Evolutionary conservation across 768 basidiomycete species (phyloP).

Genomic region (Lentinula detonsa): DNA sequence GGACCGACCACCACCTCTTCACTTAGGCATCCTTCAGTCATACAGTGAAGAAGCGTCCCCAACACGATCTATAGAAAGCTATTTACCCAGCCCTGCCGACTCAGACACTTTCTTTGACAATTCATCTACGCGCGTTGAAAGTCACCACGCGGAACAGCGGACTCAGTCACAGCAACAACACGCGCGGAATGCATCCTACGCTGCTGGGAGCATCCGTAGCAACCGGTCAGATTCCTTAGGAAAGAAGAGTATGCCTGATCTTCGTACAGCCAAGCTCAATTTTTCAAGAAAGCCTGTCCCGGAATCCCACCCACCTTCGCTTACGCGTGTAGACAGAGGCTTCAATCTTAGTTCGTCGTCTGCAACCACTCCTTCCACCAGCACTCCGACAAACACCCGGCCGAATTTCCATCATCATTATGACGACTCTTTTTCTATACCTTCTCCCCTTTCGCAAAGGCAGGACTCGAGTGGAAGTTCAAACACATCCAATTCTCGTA

Average conservation of each 20-base stretch:
- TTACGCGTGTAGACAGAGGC: neutral
- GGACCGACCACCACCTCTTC: slow-evolving; percentile 43
- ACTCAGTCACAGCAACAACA: slow-evolving; percentile 25
- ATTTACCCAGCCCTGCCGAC: slow-evolving; percentile 53
- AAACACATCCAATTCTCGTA: slow-evolving; percentile 17
- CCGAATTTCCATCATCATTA: slow-evolving; percentile 10
- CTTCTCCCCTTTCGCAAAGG: slow-evolving; percentile 32
- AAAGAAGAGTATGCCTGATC: slow-evolving; percentile 87
- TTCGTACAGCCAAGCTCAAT: slow-evolving; percentile 48
- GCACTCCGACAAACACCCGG: slow-evolving; percentile 6
- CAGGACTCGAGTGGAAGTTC: slow-evolving; percentile 42
- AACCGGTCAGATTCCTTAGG: slow-evolving; percentile 31
- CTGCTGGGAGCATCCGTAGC: slow-evolving; percentile 27
- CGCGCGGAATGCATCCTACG: slow-evolving; percentile 47
- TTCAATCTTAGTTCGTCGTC: neutral
- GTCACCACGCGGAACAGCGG: slow-evolving; percentile 11
- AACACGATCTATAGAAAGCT: slow-evolving; percentile 45
- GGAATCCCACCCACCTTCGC: slow-evolving; percentile 8
- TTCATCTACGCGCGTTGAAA: slow-evolving; percentile 20
- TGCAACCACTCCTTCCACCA: slow-evolving; percentile 6
- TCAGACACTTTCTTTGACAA: slow-evolving; percentile 46
- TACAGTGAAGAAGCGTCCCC: slow-evolving; percentile 37
- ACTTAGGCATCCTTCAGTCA: slow-evolving; percentile 36
- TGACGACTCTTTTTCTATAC: slow-evolving; percentile 27
- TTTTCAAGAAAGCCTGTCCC: slow-evolving; percentile 22